Percentiles rank a stretch among this genome's conserved stretches.
Evolutionary conservation across 148 eudicot species (phyloP).

Genomic region (Spergularia bocconei): DNA sequence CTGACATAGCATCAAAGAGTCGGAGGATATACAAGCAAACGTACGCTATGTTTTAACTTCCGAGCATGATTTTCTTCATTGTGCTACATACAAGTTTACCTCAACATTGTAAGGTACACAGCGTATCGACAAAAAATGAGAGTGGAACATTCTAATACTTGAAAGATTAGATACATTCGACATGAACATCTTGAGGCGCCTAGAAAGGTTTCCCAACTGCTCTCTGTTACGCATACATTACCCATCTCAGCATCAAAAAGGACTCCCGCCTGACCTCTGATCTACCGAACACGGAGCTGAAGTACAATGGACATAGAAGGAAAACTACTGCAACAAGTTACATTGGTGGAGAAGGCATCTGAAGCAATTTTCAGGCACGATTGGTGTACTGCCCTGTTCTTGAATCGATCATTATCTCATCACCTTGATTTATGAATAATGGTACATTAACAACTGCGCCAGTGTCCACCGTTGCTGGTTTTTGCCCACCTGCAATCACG

Average conservation of each 20-base stretch:
- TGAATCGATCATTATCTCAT: conserved; percentile 72
- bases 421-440: conserved; percentile 66
- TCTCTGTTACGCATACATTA: neutral
- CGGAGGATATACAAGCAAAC: too few species aligned
- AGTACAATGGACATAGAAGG: conserved; percentile 14
- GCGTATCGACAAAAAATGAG: too few species aligned
- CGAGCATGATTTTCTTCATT: too few species aligned
- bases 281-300: conserved; percentile 1
- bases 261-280: conserved; percentile 20
- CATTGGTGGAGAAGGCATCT: neutral
- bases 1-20: too few species aligned
- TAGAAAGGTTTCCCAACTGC: conserved; percentile 10
- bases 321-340: neutral
- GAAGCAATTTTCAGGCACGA: conserved; percentile 46
- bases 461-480: conserved; percentile 78
- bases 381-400: conserved; percentile 82
- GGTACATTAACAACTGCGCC: conserved; percentile 82
- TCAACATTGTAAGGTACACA: too few species aligned
- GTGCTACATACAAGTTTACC: too few species aligned
- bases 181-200: neutral
- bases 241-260: conserved; percentile 16
- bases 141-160: neutral
- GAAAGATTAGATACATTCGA: neutral
- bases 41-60: too few species aligned
- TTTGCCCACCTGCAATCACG: conserved; percentile 64